A percentile compares a stretch with the other conserved stretches of the same genome.
Evolutionary conservation across 1,284 basidiomycete species (phyloP).

Genomic region (Mycosarcoma mackinlayi): DNA sequence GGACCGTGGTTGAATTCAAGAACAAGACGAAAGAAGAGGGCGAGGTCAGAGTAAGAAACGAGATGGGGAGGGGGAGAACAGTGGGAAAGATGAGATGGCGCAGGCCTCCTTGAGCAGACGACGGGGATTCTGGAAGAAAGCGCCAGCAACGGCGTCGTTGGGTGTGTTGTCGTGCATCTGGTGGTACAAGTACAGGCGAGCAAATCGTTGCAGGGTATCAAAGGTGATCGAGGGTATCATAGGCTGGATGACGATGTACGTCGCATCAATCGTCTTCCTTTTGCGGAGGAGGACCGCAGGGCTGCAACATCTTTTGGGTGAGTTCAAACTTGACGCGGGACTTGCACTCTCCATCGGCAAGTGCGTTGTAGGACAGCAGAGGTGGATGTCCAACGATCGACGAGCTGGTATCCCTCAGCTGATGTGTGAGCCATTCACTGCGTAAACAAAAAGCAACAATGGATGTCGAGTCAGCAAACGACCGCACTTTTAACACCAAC

Average conservation of each 20-base stretch:
- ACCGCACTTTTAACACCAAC: slow-evolving; percentile 3
- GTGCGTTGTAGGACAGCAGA: slow-evolving; percentile 84
- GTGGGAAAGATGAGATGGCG: neutral
- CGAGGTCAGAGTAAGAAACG: neutral
- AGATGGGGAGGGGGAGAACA: neutral
- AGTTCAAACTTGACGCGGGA: slow-evolving; percentile 89
- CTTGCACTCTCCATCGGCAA: slow-evolving; percentile 91
- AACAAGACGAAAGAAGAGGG: neutral
- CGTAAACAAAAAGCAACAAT: slow-evolving; percentile 10
- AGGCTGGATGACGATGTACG: neutral
- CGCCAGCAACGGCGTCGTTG: neutral
- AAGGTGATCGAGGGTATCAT: slow-evolving; percentile 20
- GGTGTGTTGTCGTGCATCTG: neutral
- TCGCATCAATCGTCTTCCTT: slow-evolving; percentile 82
- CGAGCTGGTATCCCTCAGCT: slow-evolving; percentile 91
- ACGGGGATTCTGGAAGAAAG: neutral
- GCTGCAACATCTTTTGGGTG: slow-evolving; percentile 87
- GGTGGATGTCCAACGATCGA: slow-evolving; percentile 92
- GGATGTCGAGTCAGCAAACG: slow-evolving; percentile 9
- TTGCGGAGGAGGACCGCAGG: slow-evolving; percentile 93
- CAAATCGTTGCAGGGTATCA: slow-evolving; percentile 12
- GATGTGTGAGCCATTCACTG: slow-evolving; percentile 97
- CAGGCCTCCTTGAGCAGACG: too few species aligned
- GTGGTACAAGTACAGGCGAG: slow-evolving; percentile 18
- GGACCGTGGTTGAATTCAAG: slow-evolving; percentile 37